Base-by-base conservation (phyloP, 345 rosid species). In the Eucalyptus pauciflora region DNA sequence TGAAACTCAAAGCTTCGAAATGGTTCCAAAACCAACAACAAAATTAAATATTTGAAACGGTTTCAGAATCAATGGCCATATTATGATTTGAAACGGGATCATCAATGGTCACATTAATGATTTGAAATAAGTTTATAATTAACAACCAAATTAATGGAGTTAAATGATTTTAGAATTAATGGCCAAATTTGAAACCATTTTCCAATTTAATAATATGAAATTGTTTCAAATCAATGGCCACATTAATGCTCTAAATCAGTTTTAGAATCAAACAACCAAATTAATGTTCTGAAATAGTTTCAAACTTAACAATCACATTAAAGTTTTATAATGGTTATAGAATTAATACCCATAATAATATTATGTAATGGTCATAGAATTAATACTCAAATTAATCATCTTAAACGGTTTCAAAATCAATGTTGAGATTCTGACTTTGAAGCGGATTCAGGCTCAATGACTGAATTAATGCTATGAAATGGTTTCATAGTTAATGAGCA, bases 391-490 rank as follows among this genome's bases (percentile, higher is more conserved):
- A 52, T 52, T 52, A 52, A 52, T 52, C 0, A 52, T 18, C 1
- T 0, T 0, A 58, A 58, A 58, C 0, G 0, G 2, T 58, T 58
- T 2, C 0, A 10, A 14, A 58, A 25, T 58, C n/a, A 58, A 58
- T 58, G 0, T 58, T 25, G 0, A 58, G 3, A 58, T 58, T 58
- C 0, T 0, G 7, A 58, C 64, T 58, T 11, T 58, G 64, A 25
- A 58, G 29, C 0, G 7, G 13, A 58, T 60, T 25, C 1, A 10
- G 1, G 0, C 6, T 58, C 13, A 58, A 58, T 10, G n/a, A 2
- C 0, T 27, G 4, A 58, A 25, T 25, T 10, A 5, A 58, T 58
- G 64, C 64, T 25, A 10, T 58, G 31, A 13, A 60, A 60, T 13
- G 0, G n/a, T 60, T 60, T 60, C 4, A 13, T 1, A 60, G 69